Evolutionary conservation across 1,284 basidiomycete genomes (phyloP).

Genomic region (Cutaneotrichosporon arboriforme): DNA sequence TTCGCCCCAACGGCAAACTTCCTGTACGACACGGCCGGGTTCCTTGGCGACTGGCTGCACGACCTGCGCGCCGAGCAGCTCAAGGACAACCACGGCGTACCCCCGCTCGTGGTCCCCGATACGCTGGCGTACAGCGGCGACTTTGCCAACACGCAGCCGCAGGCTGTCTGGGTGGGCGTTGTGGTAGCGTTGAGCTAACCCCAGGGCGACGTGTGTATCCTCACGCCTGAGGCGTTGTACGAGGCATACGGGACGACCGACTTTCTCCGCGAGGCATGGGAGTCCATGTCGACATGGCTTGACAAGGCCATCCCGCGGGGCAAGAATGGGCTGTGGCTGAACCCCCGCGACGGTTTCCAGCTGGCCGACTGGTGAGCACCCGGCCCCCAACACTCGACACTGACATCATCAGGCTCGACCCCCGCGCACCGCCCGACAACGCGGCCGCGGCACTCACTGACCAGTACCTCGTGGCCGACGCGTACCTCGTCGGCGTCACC

Average conservation of each 20-base stretch:
- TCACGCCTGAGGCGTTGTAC: conserved; percentile 34
- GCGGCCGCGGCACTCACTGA: conserved; percentile 27
- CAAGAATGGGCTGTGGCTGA: conserved; percentile 22
- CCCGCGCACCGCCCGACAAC: conserved; percentile 27
- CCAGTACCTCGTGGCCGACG: conserved; percentile 27
- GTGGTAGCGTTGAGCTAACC: too few species aligned
- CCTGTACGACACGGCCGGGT: conserved; percentile 29
- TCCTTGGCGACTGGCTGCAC: conserved; percentile 31
- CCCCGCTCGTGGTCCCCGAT: conserved; percentile 30
- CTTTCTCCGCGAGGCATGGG: conserved; percentile 25
- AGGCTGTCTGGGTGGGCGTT: neutral
- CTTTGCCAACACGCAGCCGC: neutral
- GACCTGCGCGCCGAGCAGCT: conserved; percentile 31
- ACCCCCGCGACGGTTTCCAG: conserved; percentile 10
- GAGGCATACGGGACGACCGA: conserved; percentile 19
- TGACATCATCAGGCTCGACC: conserved; percentile 32
- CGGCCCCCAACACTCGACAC: conserved; percentile 26
- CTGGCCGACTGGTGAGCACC: conserved; percentile 30
- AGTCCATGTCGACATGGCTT: conserved; percentile 34
- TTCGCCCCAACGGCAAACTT: conserved; percentile 35
- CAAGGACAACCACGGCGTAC: conserved; percentile 12
- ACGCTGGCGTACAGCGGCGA: neutral
- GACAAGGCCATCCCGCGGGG: conserved; percentile 27
- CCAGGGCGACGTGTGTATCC: conserved; percentile 24
- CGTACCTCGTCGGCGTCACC: conserved; percentile 32